Evolutionary conservation across 176 grass and related monocot species (phyloP).

Genomic region (Rhipidocladum racemiflorum): DNA sequence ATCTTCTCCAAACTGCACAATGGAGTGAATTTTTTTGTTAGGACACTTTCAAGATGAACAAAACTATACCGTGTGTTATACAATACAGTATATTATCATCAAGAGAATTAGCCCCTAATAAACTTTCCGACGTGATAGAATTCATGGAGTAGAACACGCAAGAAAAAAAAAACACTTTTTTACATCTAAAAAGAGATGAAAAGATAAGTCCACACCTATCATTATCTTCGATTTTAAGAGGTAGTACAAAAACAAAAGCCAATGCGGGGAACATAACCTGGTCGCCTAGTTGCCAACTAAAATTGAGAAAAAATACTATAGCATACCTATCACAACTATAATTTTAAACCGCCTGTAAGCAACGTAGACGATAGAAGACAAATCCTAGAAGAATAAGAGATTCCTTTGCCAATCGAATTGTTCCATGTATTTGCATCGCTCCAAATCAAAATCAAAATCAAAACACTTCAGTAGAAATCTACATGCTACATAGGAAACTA

Average conservation of each 20-base stretch:
- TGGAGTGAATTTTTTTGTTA: neutral
- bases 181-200: neutral
- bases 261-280: neutral
- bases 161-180: slow-evolving; percentile 18
- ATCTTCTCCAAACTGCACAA: slow-evolving; percentile 72
- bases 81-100: neutral
- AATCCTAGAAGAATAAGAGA: slow-evolving; percentile 14
- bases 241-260: neutral
- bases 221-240: neutral
- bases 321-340: slow-evolving; percentile 1
- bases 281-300: neutral
- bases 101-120: neutral
- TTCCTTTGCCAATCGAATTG: neutral
- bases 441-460: neutral
- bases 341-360: neutral
- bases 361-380: slow-evolving; percentile 1
- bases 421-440: slow-evolving; percentile 8
- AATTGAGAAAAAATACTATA: neutral
- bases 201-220: neutral
- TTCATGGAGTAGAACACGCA: neutral
- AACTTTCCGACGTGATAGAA: neutral
- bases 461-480: neutral
- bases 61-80: neutral
- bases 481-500: neutral
- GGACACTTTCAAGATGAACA: slow-evolving; percentile 8